Evolutionary conservation across 176 grass and related monocot genomes (phyloP), one percentile per base, ranked within the genome.

Genomic region (Oryza longistaminata): DNA sequence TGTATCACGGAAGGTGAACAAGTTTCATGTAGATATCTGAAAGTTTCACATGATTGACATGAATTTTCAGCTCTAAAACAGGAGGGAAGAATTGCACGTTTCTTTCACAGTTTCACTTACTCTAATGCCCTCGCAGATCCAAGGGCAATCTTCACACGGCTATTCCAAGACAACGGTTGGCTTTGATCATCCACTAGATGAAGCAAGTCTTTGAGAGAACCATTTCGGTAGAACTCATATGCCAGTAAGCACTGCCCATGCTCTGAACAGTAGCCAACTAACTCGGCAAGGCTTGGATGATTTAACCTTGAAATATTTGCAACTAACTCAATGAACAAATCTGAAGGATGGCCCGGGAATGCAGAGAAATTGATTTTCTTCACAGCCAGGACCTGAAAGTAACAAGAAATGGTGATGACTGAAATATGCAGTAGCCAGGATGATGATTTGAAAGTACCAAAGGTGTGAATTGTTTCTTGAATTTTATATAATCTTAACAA

Each of bases 81-180:
- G 60, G 40, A 65, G 0, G 0, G 0, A 53, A 76, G 10, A 42
- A 25, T 64, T 6, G 71, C 1, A 24, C 4, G 0, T 8, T 8
- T 83, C 26, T 43, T 75, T 42, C 39, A 40, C 39, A 40, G 39
- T 40, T 40, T 40, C 26, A 61, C 96, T 95, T 91, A 98, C 96
- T 98, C 96, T 44, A 98, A 76, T 87, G 93, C 93, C n/a, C 96
- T 87, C 83, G 96, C 96, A 79, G 93, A 90, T 68, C 96, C 96
- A 40, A 98, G 91, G 44, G 96, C 88, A 76, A 98, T 96, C 85
- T 94, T 98, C 67, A 96, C 90, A 73, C 96, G 93, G 64, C 12
- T 88, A 78, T 87, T 98, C 96, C 96, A 98, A 85, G 89, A 82
- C 31, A 98, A 74, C 15, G 84, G 73, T 74, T 94, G 89, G 69